These are phyloP conservation scores for Tricholoma sp. DNA, from an alignment of 768 basidiomycete genomes.

Conservation along the genomic window DNA sequence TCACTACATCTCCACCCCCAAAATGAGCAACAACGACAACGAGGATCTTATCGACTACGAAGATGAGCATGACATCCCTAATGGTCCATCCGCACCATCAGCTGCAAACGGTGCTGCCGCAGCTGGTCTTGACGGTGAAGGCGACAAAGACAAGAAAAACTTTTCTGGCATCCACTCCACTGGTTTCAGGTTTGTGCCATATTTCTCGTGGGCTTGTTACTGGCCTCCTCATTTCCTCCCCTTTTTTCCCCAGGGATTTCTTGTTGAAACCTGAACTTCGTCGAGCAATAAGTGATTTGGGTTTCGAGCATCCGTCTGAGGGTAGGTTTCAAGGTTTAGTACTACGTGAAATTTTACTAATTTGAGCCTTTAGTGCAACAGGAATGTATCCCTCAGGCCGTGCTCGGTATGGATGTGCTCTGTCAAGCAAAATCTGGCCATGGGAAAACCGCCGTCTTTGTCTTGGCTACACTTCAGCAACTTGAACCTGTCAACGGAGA, in stretches of 20 bases:
- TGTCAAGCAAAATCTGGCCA: conserved; percentile 99
- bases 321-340: conserved; percentile 44
- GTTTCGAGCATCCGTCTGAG: conserved; percentile 99
- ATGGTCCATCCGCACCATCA: conserved; percentile 41
- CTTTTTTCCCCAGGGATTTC: conserved; percentile 69
- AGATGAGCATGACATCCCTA: conserved; percentile 80
- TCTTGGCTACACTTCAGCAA: conserved; percentile 95
- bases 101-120: conserved; percentile 45
- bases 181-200: conserved; percentile 77
- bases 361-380: conserved; percentile 78
- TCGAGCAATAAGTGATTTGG: conserved; percentile 97
- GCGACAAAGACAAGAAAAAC: conserved; percentile 90
- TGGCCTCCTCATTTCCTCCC: conserved; percentile 6
- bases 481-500: conserved; percentile 98
- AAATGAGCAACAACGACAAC: conserved; percentile 81
- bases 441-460: conserved; percentile 98
- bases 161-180: conserved; percentile 99
- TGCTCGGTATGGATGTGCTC: conserved; percentile 98
- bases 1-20: conserved; percentile 16
- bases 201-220: not conserved
- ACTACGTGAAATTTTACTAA: not conserved
- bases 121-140: conserved; percentile 43
- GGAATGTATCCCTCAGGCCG: conserved; percentile 99
- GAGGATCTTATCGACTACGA: conserved; percentile 95
- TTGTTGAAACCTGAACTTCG: conserved; percentile 95